These are phyloP conservation scores for Boletus eberwhitei DNA, from an alignment of 768 basidiomycete species.

Conservation along the genomic window DNA sequence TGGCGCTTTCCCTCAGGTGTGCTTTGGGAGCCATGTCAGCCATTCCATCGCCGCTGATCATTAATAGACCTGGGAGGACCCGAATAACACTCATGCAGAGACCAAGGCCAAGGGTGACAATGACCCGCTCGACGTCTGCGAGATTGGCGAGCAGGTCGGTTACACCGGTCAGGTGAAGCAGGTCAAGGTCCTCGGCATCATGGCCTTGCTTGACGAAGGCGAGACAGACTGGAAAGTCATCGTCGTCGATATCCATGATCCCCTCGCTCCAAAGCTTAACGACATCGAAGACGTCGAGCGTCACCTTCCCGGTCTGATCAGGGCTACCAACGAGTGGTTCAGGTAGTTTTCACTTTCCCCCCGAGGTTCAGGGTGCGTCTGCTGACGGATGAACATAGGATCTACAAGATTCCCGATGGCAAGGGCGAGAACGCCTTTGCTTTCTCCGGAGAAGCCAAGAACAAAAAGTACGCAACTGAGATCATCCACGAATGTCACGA, in stretches of 20 bases:
- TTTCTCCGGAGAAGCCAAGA: constrained; percentile 99
- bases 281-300: constrained; percentile 99
- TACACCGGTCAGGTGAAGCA: constrained; percentile 98
- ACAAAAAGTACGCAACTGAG: constrained; percentile 99
- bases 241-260: constrained; percentile 94
- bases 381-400: constrained; percentile 42
- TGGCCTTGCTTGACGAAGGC: constrained; percentile 98
- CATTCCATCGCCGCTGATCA: background rate
- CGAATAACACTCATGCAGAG: constrained; percentile 79
- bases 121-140: constrained; percentile 99
- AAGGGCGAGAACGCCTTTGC: constrained; percentile 98
- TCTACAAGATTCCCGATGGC: constrained; percentile 95
- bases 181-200: constrained; percentile 99
- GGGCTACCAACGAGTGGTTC: constrained; percentile 99
- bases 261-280: constrained; percentile 93
- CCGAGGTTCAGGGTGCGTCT: background rate
- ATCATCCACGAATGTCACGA: constrained; percentile 99
- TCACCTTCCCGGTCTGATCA: constrained; percentile 93
- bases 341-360: constrained; percentile 44
- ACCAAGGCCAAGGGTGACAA: constrained; percentile 99
- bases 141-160: constrained; percentile 98
- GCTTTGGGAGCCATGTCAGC: constrained; percentile 13
- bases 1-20: constrained; percentile 95
- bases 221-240: constrained; percentile 99
- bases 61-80: constrained; percentile 95